Conservation (phyloP, 73 alveolate genomes). For the Paramecium sexaurelia region DNA sequence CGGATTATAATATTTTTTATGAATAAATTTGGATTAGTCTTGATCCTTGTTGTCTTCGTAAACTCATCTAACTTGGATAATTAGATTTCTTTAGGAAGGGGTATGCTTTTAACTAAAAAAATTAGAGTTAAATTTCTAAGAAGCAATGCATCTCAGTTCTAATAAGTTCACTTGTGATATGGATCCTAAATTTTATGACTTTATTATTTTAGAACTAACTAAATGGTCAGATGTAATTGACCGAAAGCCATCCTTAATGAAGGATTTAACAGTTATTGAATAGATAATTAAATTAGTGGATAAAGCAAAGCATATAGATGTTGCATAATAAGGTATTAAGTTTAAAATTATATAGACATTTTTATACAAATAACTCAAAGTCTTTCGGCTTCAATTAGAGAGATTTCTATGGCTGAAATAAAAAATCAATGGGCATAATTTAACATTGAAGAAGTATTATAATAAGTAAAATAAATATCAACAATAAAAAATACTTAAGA, state of each 20-base stretch:
- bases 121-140: neutral
- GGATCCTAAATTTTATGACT: constrained; percentile 52
- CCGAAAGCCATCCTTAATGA: neutral
- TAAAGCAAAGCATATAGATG: neutral
- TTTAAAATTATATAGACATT: neutral
- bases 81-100: neutral
- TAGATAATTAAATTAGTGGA: constrained; percentile 2
- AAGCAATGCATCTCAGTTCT: neutral
- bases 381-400: neutral
- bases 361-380: neutral
- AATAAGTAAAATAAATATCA: neutral
- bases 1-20: constrained; percentile 22
- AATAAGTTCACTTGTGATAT: constrained; percentile 29
- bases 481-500: neutral
- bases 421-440: constrained; percentile 28
- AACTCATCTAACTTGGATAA: neutral
- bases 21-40: constrained; percentile 11
- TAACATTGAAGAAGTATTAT: neutral
- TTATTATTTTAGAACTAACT: neutral
- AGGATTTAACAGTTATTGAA: constrained; percentile 25
- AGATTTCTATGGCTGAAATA: neutral
- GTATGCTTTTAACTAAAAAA: neutral
- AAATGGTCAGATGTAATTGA: constrained; percentile 41
- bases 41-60: neutral
- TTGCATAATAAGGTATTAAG: neutral